Conservation (phyloP, 305 asterid species). For the Fraxinus angustifolia region DNA sequence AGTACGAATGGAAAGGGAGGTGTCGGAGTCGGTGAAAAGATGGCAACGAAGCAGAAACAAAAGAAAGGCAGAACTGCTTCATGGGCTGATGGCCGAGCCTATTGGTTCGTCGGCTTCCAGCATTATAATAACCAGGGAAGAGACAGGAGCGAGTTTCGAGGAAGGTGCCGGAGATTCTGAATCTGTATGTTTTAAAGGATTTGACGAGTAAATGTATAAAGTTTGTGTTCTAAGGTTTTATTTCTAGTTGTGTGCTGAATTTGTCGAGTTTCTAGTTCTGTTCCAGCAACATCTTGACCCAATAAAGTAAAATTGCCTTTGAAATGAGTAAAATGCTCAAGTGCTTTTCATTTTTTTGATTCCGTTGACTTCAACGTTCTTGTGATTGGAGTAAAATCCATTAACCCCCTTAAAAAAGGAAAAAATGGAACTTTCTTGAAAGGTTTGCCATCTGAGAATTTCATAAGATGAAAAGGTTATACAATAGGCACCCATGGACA, state of each 20-base stretch:
- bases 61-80: constrained; percentile 49
- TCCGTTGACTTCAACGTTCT: no score
- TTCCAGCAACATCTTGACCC: background rate
- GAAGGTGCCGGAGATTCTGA: constrained; percentile 56
- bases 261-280: background rate
- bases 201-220: background rate
- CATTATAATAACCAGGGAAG: constrained; percentile 32
- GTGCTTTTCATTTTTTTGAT: no score
- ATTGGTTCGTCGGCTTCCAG: constrained; percentile 38
- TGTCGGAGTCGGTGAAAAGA: constrained; percentile 35
- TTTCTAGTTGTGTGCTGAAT: background rate
- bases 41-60: constrained; percentile 45
- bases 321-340: no score
- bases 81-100: constrained; percentile 16
- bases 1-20: constrained; percentile 16
- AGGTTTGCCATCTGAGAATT: no score
- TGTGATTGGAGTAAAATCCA: no score
- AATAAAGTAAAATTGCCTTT: background rate
- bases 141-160: constrained; percentile 19
- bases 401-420: no score
- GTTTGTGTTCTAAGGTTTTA: background rate
- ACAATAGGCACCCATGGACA: no score
- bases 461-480: no score
- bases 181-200: constrained; percentile 35
- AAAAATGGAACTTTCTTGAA: no score